Conservation (phyloP, 441 rosid species). For the Sinapis alba region DNA sequence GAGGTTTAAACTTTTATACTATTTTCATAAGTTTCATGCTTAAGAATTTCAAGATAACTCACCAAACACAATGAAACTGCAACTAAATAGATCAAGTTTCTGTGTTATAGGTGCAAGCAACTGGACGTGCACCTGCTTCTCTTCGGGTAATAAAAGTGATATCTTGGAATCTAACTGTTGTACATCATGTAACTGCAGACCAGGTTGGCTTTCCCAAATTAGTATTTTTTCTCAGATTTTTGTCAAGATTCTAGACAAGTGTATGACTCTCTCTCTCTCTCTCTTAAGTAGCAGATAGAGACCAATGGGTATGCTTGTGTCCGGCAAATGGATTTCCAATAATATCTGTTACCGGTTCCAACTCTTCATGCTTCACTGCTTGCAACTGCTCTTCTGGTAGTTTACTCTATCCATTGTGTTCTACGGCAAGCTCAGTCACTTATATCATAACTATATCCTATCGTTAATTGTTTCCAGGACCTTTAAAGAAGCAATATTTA, state of each 20-base stretch:
- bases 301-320: slow-evolving; percentile 75
- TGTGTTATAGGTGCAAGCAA: slow-evolving; percentile 45
- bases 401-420: slow-evolving; percentile 1
- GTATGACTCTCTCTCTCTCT: background rate
- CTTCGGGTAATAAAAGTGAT: slow-evolving; percentile 49
- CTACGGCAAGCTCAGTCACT: background rate
- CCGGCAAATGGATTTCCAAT: slow-evolving; percentile 71
- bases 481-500: slow-evolving; percentile 46
- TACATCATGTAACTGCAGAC: slow-evolving; percentile 77
- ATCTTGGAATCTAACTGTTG: slow-evolving; percentile 69
- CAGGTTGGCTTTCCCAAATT: slow-evolving; percentile 50
- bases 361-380: slow-evolving; percentile 66
- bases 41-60: background rate
- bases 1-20: slow-evolving; percentile 51
- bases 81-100: slow-evolving; percentile 48
- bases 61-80: background rate
- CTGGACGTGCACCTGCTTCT: slow-evolving; percentile 82
- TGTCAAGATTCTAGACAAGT: slow-evolving; percentile 9
- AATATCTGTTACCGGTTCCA: slow-evolving; percentile 48
- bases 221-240: background rate
- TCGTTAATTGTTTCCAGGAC: slow-evolving; percentile 46
- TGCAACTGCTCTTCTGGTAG: slow-evolving; percentile 94
- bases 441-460: background rate
- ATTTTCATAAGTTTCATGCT: background rate
- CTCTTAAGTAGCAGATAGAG: slow-evolving; percentile 43